phyloP scores from a whole-genome alignment of 305 asterid species.

The Fraxinus nigra region DNA sequence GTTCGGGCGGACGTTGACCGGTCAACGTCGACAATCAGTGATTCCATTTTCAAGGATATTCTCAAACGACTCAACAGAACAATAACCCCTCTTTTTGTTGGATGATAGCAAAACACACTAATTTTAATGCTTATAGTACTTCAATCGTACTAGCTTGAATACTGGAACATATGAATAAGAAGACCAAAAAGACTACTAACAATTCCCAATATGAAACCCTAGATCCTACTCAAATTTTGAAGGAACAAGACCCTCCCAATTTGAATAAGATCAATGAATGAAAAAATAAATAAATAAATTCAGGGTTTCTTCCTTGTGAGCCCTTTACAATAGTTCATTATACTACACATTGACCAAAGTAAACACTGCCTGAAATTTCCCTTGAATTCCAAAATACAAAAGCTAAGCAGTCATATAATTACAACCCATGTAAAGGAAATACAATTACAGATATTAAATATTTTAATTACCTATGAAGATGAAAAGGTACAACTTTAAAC shows the following conservation, averaged over 20 bases:
- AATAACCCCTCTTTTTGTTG: background rate
- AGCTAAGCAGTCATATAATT: no score
- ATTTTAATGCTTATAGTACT: background rate
- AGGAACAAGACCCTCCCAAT: constrained; percentile 11
- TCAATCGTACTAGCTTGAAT: background rate
- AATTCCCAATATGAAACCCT: background rate
- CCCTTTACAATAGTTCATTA: no score
- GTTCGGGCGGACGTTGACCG: no score
- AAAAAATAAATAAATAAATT: background rate
- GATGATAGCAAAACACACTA: background rate
- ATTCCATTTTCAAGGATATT: constrained; percentile 24
- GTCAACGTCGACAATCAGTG: no score
- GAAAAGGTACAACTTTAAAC: no score
- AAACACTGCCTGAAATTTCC: no score
- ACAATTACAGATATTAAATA: no score
- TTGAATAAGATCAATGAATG: background rate
- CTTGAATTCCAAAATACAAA: no score
- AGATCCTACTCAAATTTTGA: constrained; percentile 3
- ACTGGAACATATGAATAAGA: background rate
- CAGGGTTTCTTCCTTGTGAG: no score
- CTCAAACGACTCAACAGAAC: constrained; percentile 13
- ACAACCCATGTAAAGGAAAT: no score
- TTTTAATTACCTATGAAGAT: no score
- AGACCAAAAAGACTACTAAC: background rate
- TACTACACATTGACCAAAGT: no score